A percentile compares a stretch with the other conserved stretches of the same genome.
phyloP scores from a whole-genome alignment of 2,329 filamentous ascomycete genomes.

The Magnaporthiopsis poae region DNA sequence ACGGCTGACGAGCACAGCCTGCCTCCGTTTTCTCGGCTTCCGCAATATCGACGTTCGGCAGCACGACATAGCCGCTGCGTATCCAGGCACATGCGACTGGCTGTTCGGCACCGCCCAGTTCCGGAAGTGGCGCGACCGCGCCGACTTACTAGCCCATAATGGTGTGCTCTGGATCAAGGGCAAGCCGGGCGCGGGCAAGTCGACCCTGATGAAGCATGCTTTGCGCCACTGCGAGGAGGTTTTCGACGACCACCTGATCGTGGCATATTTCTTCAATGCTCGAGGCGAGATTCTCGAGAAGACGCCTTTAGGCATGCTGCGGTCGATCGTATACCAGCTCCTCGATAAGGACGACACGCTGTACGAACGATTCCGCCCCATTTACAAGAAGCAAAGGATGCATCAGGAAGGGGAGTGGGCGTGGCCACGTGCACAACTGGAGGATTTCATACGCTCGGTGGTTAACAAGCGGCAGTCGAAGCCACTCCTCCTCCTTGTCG shows the following conservation, averaged over 20 bases:
- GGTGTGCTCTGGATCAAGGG: constrained; percentile 30
- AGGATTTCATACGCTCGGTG: no score
- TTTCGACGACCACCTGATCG: neutral
- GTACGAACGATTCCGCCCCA: constrained; percentile 10
- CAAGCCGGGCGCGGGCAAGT: constrained; percentile 20
- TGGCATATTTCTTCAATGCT: constrained; percentile 26
- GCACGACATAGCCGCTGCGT: neutral
- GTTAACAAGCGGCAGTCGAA: no score
- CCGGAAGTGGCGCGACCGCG: constrained; percentile 22
- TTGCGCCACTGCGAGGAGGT: constrained; percentile 12
- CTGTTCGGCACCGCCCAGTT: constrained; percentile 19
- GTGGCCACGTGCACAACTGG: no score
- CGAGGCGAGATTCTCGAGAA: constrained; percentile 24
- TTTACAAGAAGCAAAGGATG: neutral
- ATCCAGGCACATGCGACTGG: constrained; percentile 12
- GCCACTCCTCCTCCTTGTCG: constrained; percentile 20
- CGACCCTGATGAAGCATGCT: constrained; percentile 24
- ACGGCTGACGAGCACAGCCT: no score
- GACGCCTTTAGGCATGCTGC: constrained; percentile 23
- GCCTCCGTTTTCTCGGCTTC: neutral
- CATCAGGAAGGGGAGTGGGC: constrained; percentile 10
- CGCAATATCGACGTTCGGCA: neutral
- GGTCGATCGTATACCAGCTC: constrained; percentile 25
- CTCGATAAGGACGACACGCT: constrained; percentile 17
- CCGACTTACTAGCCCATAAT: constrained; percentile 18